These are phyloP conservation scores for Xylaria curta DNA, from an alignment of 495 filamentous ascomycete genomes.

Conservation along the genomic window DNA sequence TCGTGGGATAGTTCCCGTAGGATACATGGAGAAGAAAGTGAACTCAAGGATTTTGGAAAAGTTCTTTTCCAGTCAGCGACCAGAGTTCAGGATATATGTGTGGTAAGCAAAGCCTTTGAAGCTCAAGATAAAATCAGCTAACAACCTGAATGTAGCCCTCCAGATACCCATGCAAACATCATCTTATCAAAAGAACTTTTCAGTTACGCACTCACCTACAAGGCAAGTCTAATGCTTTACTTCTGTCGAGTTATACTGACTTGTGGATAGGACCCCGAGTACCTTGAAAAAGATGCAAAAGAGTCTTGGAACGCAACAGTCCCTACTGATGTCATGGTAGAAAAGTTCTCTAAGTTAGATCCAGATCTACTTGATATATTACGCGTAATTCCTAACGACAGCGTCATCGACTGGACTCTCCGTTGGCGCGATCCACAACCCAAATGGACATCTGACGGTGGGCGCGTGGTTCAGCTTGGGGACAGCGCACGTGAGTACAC, in stretches of 20 bases:
- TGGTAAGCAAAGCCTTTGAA: neutral
- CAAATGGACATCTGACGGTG: conserved; percentile 61
- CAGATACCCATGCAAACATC: conserved; percentile 5
- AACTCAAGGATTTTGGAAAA: neutral
- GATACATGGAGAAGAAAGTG: neutral
- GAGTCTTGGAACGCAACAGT: neutral
- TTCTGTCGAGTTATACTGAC: neutral
- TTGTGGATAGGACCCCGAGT: neutral
- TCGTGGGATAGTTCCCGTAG: conserved; percentile 17
- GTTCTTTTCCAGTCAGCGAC: neutral
- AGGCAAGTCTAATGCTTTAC: neutral
- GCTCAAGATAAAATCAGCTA: neutral
- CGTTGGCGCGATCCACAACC: conserved; percentile 66
- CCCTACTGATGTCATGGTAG: neutral
- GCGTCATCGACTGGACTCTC: conserved; percentile 59
- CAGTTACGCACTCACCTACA: neutral
- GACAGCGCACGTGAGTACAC: conserved; percentile 66
- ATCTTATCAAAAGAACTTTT: neutral
- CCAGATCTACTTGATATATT: neutral
- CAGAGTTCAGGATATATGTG: conserved; percentile 7
- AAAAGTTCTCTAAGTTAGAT: conserved; percentile 3
- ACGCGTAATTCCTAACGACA: neutral
- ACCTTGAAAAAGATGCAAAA: conserved; percentile 3
- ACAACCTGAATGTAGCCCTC: neutral
- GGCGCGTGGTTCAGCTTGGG: conserved; percentile 63